phyloP scores from a whole-genome alignment of 2,329 filamentous ascomycete species.

The Venturiaceae sp. region DNA sequence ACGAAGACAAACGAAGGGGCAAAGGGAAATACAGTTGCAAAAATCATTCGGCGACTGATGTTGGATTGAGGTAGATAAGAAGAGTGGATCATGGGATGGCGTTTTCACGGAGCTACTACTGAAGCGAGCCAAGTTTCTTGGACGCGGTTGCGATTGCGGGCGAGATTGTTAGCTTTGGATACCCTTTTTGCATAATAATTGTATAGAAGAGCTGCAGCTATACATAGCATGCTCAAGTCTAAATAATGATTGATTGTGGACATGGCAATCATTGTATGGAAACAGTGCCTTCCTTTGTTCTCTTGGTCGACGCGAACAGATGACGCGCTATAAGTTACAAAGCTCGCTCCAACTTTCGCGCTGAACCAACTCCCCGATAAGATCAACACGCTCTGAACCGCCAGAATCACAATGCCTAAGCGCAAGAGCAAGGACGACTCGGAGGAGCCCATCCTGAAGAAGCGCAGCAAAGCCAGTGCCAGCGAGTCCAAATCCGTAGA shows the following conservation, averaged over 20 bases:
- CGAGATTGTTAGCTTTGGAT: too few relatives aligned
- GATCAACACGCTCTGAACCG: neutral
- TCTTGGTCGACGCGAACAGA: too few relatives aligned
- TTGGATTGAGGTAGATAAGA: neutral
- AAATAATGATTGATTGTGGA: too few relatives aligned
- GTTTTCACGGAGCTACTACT: neutral
- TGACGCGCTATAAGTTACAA: too few relatives aligned
- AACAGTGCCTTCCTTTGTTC: too few relatives aligned
- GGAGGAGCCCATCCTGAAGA: neutral
- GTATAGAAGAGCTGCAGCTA: too few relatives aligned
- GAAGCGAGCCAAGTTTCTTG: neutral
- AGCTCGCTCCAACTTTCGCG: neutral
- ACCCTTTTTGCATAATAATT: too few relatives aligned
- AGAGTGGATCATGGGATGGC: neutral
- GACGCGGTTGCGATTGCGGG: too few relatives aligned
- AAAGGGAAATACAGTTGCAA: neutral
- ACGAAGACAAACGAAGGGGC: neutral
- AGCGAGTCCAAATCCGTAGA: conserved; percentile 13
- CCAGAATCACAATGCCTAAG: neutral
- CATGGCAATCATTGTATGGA: too few relatives aligned
- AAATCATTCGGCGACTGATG: neutral
- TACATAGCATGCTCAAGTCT: too few relatives aligned
- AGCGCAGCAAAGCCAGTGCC: neutral
- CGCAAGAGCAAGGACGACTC: conserved; percentile 5
- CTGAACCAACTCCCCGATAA: neutral